A percentile compares a stretch with the other conserved stretches of the same genome.
These are phyloP conservation scores for Zymoseptoria passerinii DNA, from an alignment of 2,329 filamentous ascomycete species.

Conservation along the genomic window DNA sequence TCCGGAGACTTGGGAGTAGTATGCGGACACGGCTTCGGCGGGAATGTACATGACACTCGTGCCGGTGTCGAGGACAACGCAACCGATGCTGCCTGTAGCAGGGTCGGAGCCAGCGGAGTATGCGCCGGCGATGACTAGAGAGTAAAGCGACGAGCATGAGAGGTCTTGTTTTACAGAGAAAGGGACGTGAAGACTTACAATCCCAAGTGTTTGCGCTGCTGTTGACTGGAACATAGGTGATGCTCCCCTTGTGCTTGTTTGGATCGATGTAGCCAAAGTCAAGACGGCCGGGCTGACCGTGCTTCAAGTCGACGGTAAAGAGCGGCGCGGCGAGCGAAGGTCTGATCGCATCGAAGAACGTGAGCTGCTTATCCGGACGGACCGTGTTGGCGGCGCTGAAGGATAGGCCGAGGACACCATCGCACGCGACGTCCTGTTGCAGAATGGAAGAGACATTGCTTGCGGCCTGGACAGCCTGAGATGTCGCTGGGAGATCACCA, in stretches of 20 bases:
- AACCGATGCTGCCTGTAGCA: slow-evolving; percentile 36
- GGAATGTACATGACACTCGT: slow-evolving; percentile 55
- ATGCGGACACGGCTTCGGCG: slow-evolving; percentile 43
- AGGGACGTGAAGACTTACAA: too few species aligned
- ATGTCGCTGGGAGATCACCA: slow-evolving; percentile 48
- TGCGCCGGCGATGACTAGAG: slow-evolving; percentile 28
- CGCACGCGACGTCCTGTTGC: slow-evolving; percentile 37
- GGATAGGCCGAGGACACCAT: slow-evolving; percentile 50
- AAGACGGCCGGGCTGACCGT: slow-evolving; percentile 45
- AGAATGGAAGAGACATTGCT: slow-evolving; percentile 47
- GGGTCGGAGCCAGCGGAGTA: slow-evolving; percentile 32
- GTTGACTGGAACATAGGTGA: slow-evolving; percentile 48
- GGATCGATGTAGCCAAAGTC: slow-evolving; percentile 51
- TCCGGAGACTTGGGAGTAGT: slow-evolving; percentile 49
- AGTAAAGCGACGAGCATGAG: slow-evolving; percentile 49
- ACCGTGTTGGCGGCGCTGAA: slow-evolving; percentile 51
- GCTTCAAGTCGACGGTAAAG: slow-evolving; percentile 46
- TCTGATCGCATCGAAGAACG: slow-evolving; percentile 51
- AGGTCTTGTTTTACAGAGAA: slow-evolving; percentile 45
- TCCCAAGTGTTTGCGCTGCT: slow-evolving; percentile 34
- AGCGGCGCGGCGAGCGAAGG: slow-evolving; percentile 41
- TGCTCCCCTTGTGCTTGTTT: slow-evolving; percentile 41
- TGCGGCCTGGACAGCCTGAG: slow-evolving; percentile 57
- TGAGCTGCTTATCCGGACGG: slow-evolving; percentile 39
- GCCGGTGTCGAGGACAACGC: slow-evolving; percentile 58